Conservation (phyloP, 768 basidiomycete species). For the Auriscalpium orientale region DNA sequence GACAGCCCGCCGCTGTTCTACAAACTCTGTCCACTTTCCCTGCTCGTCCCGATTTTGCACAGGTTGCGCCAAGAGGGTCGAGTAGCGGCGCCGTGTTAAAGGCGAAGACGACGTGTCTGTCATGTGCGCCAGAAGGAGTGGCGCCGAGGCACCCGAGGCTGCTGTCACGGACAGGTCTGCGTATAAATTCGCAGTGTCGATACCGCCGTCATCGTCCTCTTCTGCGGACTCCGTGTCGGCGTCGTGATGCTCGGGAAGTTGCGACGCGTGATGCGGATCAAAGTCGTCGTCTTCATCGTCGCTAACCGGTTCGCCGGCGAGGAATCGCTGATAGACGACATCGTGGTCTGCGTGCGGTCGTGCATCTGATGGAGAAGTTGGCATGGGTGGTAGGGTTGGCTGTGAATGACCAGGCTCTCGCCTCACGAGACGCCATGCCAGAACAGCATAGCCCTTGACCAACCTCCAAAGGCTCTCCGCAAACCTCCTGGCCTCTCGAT, state of each 20-base stretch:
- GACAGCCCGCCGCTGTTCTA: constrained; percentile 22
- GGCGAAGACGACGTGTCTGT: constrained; percentile 33
- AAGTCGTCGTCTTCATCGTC: constrained; percentile 43
- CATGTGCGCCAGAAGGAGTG: constrained; percentile 51
- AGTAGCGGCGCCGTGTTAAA: constrained; percentile 43
- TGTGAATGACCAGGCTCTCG: no score
- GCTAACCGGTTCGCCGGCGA: constrained; percentile 48
- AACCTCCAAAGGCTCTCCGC: constrained; percentile 4
- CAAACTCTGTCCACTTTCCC: constrained; percentile 25
- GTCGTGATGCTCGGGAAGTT: constrained; percentile 10
- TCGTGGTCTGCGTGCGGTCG: constrained; percentile 25
- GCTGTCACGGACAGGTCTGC: constrained; percentile 39
- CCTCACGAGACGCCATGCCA: constrained; percentile 4
- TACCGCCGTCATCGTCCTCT: constrained; percentile 21
- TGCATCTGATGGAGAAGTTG: not conserved
- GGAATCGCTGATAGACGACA: constrained; percentile 47
- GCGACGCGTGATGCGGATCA: constrained; percentile 10
- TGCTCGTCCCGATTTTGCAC: not conserved
- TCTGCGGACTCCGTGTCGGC: not conserved
- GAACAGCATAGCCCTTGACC: not conserved
- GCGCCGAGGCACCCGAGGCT: constrained; percentile 27
- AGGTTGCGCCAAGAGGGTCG: constrained; percentile 23
- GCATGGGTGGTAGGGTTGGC: no score
- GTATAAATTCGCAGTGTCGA: constrained; percentile 36
- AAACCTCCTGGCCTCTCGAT: constrained; percentile 26